Evolutionary conservation across 1,284 basidiomycete genomes (phyloP), one percentile per base, ranked within the genome.

Genomic region (Malassezia sympodialis): DNA sequence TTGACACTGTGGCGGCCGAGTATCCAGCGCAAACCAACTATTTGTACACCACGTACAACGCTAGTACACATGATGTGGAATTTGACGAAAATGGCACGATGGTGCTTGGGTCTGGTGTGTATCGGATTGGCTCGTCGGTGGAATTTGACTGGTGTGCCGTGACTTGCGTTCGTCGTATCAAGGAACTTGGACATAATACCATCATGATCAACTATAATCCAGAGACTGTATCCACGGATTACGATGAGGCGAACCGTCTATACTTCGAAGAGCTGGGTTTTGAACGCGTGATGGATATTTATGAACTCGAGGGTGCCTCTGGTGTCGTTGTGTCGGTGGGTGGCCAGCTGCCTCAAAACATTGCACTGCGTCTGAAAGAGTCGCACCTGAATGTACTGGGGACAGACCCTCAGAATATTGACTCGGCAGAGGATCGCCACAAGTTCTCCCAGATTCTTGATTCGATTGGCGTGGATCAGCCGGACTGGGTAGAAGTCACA

Each of bases 71-170:
- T 73, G 94, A 99, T 73, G 86, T 99, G 71, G 83, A 89, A 41
- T 98, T 98, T 73, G 81, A 94, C 75, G 94, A 96, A 69, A 82
- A 94, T 66, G 94, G 94, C 45, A 96, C 90, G 26, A 96, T 98
- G 88, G 93, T 99, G 28, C 84, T 98, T n/a, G 94, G 94, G 42
- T 89, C 86, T 58, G 94, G 94, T 69, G 94, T 99, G 27, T 98
- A 99, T 79, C 85, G 94, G 56, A 98, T 99, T 68, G 94, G 94
- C 52, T 88, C 85, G 75, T 93, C 88, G 61, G 94, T 99, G 74
- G 94, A 99, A 79, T 99, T 99, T 76, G 94, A 99, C 77, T 99
- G 94, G 94, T 99, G 94, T 76, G 94, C 94, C 28, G 94, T 98
- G 48, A 96, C 91, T 3, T 96, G 91, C 76, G 89, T 90, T 37